Base-by-base conservation (phyloP, 2,329 filamentous ascomycete species). In the Emergomyces pasteurianus region DNA sequence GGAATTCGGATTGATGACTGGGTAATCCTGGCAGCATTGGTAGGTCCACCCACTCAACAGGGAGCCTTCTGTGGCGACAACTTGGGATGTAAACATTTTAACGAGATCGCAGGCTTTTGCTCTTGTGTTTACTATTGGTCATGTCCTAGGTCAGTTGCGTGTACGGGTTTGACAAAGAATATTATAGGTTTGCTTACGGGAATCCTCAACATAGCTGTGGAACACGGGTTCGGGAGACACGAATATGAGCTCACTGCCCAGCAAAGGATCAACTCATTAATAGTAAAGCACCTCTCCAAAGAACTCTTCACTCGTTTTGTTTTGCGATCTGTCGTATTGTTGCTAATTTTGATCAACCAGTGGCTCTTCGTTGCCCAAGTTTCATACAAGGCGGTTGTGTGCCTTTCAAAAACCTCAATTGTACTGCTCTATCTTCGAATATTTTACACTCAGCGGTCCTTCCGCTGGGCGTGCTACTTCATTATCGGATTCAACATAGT, bases 391-490 rank as follows among this genome's bases (percentile, higher is more conserved):
- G 23, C 26, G 21, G 16, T 31, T 14, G 4, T 52, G 14, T 31
- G 23, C 28, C 26, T 31, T 9, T 34, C 60, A 4, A 64, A 64
- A 56, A 21, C 58, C 8, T 60, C 60, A 3, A 59, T 64, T 16
- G 40, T 64, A 31, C 42, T 60, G 14, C 59, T 64, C 26, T 64
- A 62, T 38, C 16, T 62, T 10, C 58, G 62, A 58, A 31, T 57
- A 18, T 64, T 64, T 31, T 34, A 34, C 49, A 23, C 60, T n/a
- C 14, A 53, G 31, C 56, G 40, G 26, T 46, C 28, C 6, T 62
- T 62, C 28, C 60, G 62, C n/a, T 62, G 58, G 58, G 49, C 52
- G 16, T 49, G 46, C 23, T 58, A 60, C 16, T n/a, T 28, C 8
- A 31, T 64, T 16, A 53, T 62, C 34, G 23, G 43, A 18, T 55